Conservation (phyloP, 2,329 filamentous ascomycete genomes). For the Coniella vitis region DNA sequence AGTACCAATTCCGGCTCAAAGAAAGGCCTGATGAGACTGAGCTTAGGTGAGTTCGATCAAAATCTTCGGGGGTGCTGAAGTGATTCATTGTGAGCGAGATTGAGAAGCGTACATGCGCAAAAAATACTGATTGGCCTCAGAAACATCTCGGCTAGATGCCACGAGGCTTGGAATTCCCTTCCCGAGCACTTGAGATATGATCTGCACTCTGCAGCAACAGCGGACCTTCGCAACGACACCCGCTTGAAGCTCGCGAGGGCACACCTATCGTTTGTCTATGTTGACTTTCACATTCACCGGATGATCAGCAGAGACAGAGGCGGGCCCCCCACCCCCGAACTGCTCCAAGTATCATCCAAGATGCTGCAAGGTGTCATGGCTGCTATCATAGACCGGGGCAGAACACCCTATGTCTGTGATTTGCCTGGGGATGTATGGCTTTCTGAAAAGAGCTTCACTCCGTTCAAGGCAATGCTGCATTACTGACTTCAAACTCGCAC, state of each 20-base stretch:
- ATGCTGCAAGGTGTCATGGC: neutral
- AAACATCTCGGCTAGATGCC: neutral
- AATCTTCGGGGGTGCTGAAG: too few relatives aligned
- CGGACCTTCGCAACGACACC: neutral
- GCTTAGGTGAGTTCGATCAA: neutral
- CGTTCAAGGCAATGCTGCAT: neutral
- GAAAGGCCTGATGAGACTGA: neutral
- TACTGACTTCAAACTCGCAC: neutral
- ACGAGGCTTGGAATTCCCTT: neutral
- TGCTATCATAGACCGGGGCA: neutral
- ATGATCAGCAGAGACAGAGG: neutral
- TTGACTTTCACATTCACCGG: neutral
- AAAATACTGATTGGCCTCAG: neutral
- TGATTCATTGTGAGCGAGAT: too few relatives aligned
- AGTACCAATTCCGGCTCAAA: neutral
- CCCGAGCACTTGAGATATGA: neutral
- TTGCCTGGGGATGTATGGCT: neutral
- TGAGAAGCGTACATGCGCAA: neutral
- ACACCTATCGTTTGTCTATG: neutral
- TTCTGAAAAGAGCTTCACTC: neutral
- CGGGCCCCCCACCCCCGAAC: neutral
- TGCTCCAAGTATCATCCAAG: neutral
- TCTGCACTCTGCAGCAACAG: neutral
- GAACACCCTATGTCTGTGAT: neutral
- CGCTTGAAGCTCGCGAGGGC: neutral